phyloP scores from a whole-genome alignment of 108 stramenopile genomes.

The Conticribra weissflogii region DNA sequence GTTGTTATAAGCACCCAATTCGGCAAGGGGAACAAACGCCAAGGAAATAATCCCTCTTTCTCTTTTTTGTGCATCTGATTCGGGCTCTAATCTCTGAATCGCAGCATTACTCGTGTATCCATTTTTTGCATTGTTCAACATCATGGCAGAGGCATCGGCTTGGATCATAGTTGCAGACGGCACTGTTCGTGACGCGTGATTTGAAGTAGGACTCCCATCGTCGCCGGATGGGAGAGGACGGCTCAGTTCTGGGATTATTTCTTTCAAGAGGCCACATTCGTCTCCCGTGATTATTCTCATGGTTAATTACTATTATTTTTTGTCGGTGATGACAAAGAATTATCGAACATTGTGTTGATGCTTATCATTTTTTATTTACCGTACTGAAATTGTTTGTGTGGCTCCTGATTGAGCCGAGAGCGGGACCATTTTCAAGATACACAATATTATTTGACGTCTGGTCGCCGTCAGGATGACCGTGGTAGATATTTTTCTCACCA shows the following conservation, averaged over 20 bases:
- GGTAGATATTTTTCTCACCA: too few relatives aligned
- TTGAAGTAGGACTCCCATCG: background rate
- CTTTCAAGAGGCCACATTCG: constrained; percentile 86
- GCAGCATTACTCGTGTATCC: constrained; percentile 1
- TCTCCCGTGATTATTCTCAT: constrained; percentile 90
- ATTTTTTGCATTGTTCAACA: background rate
- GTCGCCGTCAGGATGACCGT: too few relatives aligned
- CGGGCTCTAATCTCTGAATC: constrained; percentile 25
- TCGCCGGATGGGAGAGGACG: constrained; percentile 31
- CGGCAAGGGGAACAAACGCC: constrained; percentile 28
- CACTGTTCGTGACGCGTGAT: background rate
- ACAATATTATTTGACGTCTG: too few relatives aligned
- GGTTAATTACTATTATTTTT: background rate
- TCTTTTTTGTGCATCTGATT: constrained; percentile 52
- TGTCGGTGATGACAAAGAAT: too few relatives aligned
- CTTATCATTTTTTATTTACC: too few relatives aligned
- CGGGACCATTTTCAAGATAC: too few relatives aligned
- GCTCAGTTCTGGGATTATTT: constrained; percentile 68
- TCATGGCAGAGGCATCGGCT: constrained; percentile 5
- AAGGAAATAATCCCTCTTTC: constrained; percentile 66
- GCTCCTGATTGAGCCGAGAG: too few relatives aligned
- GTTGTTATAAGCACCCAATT: background rate
- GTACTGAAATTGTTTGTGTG: too few relatives aligned
- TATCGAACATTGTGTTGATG: too few relatives aligned
- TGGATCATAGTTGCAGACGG: constrained; percentile 28